A percentile compares a stretch with the other conserved stretches of the same genome.
Conservation (phyloP, 345 rosid species). For the Boechera divaricarpa region DNA sequence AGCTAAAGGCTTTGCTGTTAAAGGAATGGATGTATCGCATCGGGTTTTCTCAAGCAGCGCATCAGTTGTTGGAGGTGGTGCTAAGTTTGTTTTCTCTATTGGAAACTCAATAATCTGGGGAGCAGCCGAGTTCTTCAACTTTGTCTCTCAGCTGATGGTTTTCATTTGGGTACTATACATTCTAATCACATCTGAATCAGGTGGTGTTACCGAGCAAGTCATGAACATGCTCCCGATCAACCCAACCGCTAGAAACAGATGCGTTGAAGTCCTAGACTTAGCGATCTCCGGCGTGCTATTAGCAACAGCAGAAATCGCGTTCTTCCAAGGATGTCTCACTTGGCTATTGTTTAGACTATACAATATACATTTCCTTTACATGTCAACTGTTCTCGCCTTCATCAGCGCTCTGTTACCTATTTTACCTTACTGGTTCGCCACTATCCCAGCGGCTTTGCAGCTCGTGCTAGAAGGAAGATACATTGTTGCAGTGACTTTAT, state of each 20-base stretch:
- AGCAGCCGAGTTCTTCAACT: slow-evolving; percentile 93
- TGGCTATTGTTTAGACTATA: slow-evolving; percentile 89
- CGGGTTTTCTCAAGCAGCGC: slow-evolving; percentile 72
- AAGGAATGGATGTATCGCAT: slow-evolving; percentile 79
- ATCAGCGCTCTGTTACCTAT: slow-evolving; percentile 79
- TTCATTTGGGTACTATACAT: slow-evolving; percentile 87
- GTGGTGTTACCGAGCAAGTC: slow-evolving; percentile 93
- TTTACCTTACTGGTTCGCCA: slow-evolving; percentile 87
- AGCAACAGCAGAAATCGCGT: slow-evolving; percentile 91
- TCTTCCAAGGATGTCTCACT: slow-evolving; percentile 95
- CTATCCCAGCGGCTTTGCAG: slow-evolving; percentile 80
- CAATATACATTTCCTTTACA: slow-evolving; percentile 82
- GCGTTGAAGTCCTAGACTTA: slow-evolving; percentile 85
- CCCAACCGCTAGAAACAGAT: slow-evolving; percentile 60
- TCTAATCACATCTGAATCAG: slow-evolving; percentile 91
- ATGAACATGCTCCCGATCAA: slow-evolving; percentile 88
- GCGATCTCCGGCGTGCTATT: slow-evolving; percentile 90
- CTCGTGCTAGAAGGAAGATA: slow-evolving; percentile 77
- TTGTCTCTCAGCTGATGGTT: slow-evolving; percentile 79
- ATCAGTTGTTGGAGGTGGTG: slow-evolving; percentile 74
- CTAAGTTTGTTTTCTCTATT: slow-evolving; percentile 65
- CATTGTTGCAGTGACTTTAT: slow-evolving; percentile 62
- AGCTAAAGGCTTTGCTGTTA: slow-evolving; percentile 82
- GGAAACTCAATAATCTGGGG: slow-evolving; percentile 79
- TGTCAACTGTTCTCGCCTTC: slow-evolving; percentile 84